Percentiles rank a stretch among this genome's conserved stretches.
phyloP scores from a whole-genome alignment of 176 grass and related monocot genomes.

The Oryza officinalis region DNA sequence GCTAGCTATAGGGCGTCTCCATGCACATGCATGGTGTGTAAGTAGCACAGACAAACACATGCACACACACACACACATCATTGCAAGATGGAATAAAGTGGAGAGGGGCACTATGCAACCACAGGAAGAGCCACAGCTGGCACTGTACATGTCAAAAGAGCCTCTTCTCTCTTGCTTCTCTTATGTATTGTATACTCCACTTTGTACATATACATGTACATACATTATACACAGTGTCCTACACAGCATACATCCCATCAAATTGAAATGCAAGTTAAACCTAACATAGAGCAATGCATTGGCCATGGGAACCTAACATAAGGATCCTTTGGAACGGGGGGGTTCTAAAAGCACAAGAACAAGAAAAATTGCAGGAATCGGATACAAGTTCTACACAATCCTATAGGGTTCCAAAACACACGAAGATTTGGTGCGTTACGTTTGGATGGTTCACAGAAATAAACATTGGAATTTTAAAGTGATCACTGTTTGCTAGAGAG shows the following conservation, averaged over 20 bases:
- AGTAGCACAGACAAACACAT: background rate
- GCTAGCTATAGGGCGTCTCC: conserved; percentile 12
- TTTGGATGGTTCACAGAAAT: too few species aligned
- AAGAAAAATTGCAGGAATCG: too few species aligned
- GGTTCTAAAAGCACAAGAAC: too few species aligned
- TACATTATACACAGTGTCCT: background rate
- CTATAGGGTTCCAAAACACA: too few species aligned
- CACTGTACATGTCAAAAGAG: background rate
- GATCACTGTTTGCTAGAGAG: too few species aligned
- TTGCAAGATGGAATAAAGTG: conserved; percentile 29
- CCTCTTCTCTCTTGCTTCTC: background rate
- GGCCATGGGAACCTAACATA: background rate
- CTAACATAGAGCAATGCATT: background rate
- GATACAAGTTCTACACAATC: too few species aligned
- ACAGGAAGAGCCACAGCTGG: background rate
- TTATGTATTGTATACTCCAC: background rate
- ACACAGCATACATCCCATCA: background rate
- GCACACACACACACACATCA: conserved; percentile 21
- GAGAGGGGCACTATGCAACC: conserved; percentile 8
- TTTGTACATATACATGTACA: background rate
- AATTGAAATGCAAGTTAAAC: background rate
- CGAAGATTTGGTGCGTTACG: too few species aligned
- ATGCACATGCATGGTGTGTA: background rate
- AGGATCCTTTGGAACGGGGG: too few species aligned
- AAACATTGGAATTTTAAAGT: too few species aligned